A percentile compares a stretch with the other conserved stretches of the same genome.
Conservation (phyloP, 805 yeast species). For the Kuraishia piskuri region DNA sequence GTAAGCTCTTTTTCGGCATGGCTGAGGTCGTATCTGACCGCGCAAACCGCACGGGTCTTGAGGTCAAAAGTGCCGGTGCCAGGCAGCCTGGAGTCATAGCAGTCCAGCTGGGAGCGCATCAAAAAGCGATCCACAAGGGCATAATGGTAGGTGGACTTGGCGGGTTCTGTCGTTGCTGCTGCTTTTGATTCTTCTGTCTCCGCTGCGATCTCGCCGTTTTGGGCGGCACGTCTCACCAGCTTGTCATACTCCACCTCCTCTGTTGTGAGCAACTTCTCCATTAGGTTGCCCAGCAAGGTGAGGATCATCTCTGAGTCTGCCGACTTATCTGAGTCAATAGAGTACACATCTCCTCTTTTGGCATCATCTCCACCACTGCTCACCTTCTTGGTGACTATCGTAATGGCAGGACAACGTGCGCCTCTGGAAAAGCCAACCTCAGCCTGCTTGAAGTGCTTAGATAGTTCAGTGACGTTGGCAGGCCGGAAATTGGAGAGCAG, state of each 20-base stretch:
- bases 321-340: slow-evolving; percentile 67
- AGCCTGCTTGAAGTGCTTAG: slow-evolving; percentile 32
- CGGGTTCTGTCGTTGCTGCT: too few species aligned
- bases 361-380: neutral
- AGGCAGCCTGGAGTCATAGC: slow-evolving; percentile 67
- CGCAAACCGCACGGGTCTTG: slow-evolving; percentile 85
- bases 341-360: slow-evolving; percentile 35
- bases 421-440: slow-evolving; percentile 31
- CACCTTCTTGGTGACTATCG: slow-evolving; percentile 42
- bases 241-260: slow-evolving; percentile 6
- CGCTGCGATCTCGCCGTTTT: slow-evolving; percentile 13
- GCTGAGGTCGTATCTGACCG: slow-evolving; percentile 71
- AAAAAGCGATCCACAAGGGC: slow-evolving; percentile 60
- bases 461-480: slow-evolving; percentile 10
- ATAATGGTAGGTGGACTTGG: slow-evolving; percentile 49
- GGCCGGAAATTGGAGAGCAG: slow-evolving; percentile 55
- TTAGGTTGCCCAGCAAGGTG: slow-evolving; percentile 66
- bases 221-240: neutral
- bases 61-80: slow-evolving; percentile 90
- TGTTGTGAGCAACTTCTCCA: slow-evolving; percentile 68
- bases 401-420: slow-evolving; percentile 43
- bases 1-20: slow-evolving; percentile 38
- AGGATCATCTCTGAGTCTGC: slow-evolving; percentile 59
- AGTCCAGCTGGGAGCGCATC: slow-evolving; percentile 88
- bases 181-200: slow-evolving; percentile 14